These are phyloP conservation scores for Paramecium biaurelia DNA, from an alignment of 73 alveolate genomes.

Conservation along the genomic window DNA sequence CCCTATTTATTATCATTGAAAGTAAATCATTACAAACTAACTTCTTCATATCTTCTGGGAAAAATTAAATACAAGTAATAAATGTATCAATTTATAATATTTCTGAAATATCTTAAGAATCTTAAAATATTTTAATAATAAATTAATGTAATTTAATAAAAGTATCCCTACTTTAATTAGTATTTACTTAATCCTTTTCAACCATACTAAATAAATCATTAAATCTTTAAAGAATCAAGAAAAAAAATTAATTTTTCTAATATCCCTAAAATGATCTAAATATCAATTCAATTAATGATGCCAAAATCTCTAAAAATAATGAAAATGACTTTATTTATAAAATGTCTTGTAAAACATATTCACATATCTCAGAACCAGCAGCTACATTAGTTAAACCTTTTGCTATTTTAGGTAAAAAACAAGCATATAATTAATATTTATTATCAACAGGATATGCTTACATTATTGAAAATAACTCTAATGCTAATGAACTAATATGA, in stretches of 20 bases:
- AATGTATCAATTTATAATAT: constrained; percentile 84
- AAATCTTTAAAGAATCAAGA: constrained; percentile 69
- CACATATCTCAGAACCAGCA: constrained; percentile 52
- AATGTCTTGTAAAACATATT: constrained; percentile 47
- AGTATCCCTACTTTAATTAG: constrained; percentile 21
- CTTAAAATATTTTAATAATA: constrained; percentile 60
- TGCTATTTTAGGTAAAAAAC: constrained; percentile 57
- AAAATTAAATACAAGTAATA: constrained; percentile 85
- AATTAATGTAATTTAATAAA: constrained; percentile 52
- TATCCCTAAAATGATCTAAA: constrained; percentile 73
- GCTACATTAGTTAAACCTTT: constrained; percentile 36
- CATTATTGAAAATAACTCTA: constrained; percentile 58
- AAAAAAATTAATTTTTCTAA: constrained; percentile 72
- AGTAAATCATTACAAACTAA: constrained; percentile 90
- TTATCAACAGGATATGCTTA: constrained; percentile 37
- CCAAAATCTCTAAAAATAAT: constrained; percentile 71
- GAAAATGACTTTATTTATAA: constrained; percentile 61
- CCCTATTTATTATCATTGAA: constrained; percentile 81
- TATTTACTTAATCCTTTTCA: background rate
- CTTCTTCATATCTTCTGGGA: constrained; percentile 87
- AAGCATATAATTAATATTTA: constrained; percentile 52
- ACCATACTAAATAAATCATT: constrained; percentile 53
- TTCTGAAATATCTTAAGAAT: constrained; percentile 80
- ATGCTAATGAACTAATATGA: constrained; percentile 24
- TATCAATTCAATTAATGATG: constrained; percentile 77